Evolutionary conservation across 2,329 filamentous ascomycete species (phyloP), one percentile per base, ranked within the genome.

Genomic region (Fusarium fujikuroi): DNA sequence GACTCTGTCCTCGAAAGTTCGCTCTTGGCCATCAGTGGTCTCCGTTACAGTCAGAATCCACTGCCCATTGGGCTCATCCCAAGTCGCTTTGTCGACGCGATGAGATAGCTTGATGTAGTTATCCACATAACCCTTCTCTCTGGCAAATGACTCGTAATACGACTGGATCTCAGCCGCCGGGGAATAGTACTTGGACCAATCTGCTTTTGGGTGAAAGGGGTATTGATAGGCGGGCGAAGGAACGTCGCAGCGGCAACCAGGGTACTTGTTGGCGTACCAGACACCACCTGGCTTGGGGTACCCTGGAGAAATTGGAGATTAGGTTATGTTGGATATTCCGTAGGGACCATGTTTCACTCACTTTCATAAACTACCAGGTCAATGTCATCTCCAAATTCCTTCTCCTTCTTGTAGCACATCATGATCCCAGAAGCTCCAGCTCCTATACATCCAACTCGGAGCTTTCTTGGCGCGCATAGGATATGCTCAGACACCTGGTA

Each of bases 201-300:
- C 77, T 14, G 84, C 81, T 61, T 86, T 86, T 0, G 84, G 84
- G 46, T 82, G 81, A 76, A 81, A 85, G 1, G 83, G 83, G 56
- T 83, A 85, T 60, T 84, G 84, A 69, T 86, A 86, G 42, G 83
- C 83, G 60, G 85, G 84, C 37, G 75, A 78, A 5, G 80, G 80
- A 40, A 82, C 78, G 64, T 82, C 81, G 60, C 78, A 81, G 12
- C 65, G 70, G 30, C 79, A 80, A 7, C 80, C 81, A 6, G 81
- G 80, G 57, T 83, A 83, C 21, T 77, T 66, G 58, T 81, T 82
- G 28, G 81, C 80, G 25, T 77, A 78, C 81, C 81, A 83, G 8
- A 80, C 82, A 18, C 81, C 81, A 34, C 80, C 81, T 9, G 50
- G 54, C 19, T 70, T 70, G 12, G 63, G 46, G 30, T 70, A 63